These are phyloP conservation scores for Penicillium oxalicum DNA, from an alignment of 2,329 filamentous ascomycete genomes.

Conservation along the genomic window DNA sequence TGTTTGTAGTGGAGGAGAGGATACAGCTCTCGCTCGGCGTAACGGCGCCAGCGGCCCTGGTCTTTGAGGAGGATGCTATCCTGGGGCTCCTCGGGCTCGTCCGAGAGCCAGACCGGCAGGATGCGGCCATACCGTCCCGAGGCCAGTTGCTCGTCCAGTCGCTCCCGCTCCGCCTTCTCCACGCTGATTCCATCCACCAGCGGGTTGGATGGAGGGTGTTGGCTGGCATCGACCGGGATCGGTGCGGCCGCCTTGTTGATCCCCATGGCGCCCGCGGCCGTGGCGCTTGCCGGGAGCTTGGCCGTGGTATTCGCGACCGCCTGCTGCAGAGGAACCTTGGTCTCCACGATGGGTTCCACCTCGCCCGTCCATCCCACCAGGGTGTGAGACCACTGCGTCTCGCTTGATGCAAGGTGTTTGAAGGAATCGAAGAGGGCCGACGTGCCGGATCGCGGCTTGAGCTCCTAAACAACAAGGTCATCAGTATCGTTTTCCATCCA, in stretches of 20 bases:
- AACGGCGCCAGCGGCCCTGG: conserved; percentile 79
- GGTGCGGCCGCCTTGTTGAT: conserved; percentile 73
- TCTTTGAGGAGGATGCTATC: conserved; percentile 69
- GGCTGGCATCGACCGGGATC: conserved; percentile 62
- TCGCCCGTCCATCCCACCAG: conserved; percentile 95
- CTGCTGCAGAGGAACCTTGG: conserved; percentile 26
- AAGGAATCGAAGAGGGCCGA: conserved; percentile 92
- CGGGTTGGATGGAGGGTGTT: conserved; percentile 52
- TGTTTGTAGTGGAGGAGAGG: conserved; percentile 95
- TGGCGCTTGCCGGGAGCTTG: conserved; percentile 27
- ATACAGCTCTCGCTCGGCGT: conserved; percentile 87
- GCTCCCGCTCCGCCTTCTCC: conserved; percentile 61
- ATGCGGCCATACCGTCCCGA: conserved; percentile 71
- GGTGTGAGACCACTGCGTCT: conserved; percentile 82
- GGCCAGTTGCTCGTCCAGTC: conserved; percentile 67
- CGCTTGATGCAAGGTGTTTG: conserved; percentile 74
- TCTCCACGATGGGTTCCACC: conserved; percentile 49
- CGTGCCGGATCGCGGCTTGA: conserved; percentile 73
- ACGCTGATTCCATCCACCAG: conserved; percentile 65
- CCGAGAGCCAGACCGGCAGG: conserved; percentile 81
- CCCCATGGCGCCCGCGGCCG: conserved; percentile 33
- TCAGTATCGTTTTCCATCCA: not conserved
- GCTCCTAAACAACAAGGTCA: conserved; percentile 47
- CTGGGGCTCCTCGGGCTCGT: conserved; percentile 64
- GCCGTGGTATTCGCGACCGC: conserved; percentile 22